These are phyloP conservation scores for Pisolithus microcarpus DNA, from an alignment of 768 basidiomycete genomes.

Conservation along the genomic window DNA sequence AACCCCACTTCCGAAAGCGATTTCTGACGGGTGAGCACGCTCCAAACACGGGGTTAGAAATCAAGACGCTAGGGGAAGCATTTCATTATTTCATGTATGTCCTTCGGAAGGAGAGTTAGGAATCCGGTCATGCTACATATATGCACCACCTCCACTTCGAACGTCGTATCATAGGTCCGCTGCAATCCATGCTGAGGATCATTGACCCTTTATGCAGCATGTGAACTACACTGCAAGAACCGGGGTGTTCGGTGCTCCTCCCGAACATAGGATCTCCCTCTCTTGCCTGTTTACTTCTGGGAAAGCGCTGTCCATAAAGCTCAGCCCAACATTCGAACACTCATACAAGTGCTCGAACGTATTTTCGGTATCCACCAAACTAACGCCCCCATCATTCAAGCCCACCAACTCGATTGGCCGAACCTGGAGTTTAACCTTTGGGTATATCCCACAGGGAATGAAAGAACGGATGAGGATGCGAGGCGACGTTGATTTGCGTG, in stretches of 20 bases:
- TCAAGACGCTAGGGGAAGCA: constrained; percentile 65
- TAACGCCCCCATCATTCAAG: constrained; percentile 1
- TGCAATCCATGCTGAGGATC: too few species aligned
- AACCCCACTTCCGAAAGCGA: constrained; percentile 77
- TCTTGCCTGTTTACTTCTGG: constrained; percentile 12
- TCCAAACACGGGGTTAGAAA: constrained; percentile 52
- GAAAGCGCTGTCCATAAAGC: constrained; percentile 17
- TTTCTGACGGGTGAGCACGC: constrained; percentile 44
- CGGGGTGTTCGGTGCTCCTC: too few species aligned
- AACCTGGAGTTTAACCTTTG: constrained; percentile 21
- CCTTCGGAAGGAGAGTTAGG: constrained; percentile 32
- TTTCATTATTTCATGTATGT: constrained; percentile 84
- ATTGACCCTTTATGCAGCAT: too few species aligned
- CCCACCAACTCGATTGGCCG: constrained; percentile 16
- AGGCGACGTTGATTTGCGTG: constrained; percentile 15
- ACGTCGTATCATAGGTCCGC: too few species aligned
- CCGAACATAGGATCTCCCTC: too few species aligned
- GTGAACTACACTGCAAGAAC: too few species aligned
- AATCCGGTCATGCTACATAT: constrained; percentile 6
- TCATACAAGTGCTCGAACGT: constrained; percentile 23
- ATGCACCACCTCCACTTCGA: too few species aligned
- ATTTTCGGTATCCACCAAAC: constrained; percentile 16
- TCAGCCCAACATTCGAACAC: constrained; percentile 10
- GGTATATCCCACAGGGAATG: constrained; percentile 18
- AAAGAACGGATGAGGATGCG: constrained; percentile 23